phyloP scores from a whole-genome alignment of 306 rosid species.

The Corylus americana region DNA sequence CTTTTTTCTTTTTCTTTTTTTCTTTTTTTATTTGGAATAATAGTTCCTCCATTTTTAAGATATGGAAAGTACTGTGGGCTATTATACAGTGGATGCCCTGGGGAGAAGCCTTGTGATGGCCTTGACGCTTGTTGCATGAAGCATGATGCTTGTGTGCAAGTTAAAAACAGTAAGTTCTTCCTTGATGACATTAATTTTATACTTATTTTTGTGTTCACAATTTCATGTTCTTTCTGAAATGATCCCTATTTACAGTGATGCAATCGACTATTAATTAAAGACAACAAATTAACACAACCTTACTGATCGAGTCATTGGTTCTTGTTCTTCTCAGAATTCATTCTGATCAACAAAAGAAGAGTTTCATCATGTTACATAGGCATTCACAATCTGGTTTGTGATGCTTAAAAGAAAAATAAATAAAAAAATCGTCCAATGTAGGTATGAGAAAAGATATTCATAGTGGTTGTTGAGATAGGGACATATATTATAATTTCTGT shows the following conservation, averaged over 20 bases:
- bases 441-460: not conserved
- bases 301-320: too few relatives aligned
- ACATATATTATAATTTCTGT: not conserved
- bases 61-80: conserved; percentile 96
- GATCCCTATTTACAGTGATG: too few relatives aligned
- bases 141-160: conserved; percentile 76
- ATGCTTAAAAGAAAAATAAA: too few relatives aligned
- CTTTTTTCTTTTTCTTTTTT: not conserved
- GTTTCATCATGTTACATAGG: too few relatives aligned
- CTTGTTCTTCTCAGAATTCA: too few relatives aligned
- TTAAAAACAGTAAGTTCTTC: conserved; percentile 64
- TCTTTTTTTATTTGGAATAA: not conserved
- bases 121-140: conserved; percentile 92
- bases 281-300: too few relatives aligned
- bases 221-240: too few relatives aligned
- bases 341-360: too few relatives aligned
- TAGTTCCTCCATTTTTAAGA: conserved; percentile 86
- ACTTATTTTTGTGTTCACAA: too few relatives aligned
- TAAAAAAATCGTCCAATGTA: not conserved
- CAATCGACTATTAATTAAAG: too few relatives aligned
- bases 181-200: too few relatives aligned
- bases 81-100: conserved; percentile 89
- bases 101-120: conserved; percentile 93
- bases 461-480: not conserved
- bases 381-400: too few relatives aligned